These are phyloP conservation scores for Paxillus involutus DNA, from an alignment of 768 basidiomycete genomes.

Conservation along the genomic window DNA sequence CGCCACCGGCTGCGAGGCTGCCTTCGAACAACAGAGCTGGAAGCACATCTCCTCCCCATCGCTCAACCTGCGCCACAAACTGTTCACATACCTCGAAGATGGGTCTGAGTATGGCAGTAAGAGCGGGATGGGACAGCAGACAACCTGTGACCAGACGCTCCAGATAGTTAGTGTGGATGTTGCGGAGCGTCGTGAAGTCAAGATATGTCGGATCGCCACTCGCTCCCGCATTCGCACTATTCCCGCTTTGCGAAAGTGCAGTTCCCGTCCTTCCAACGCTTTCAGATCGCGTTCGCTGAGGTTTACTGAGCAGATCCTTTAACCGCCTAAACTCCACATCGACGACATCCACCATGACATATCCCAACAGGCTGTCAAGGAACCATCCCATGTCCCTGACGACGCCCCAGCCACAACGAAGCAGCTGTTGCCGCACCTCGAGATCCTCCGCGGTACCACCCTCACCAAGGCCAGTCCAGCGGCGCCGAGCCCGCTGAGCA, in stretches of 20 bases:
- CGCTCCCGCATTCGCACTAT: constrained; percentile 18
- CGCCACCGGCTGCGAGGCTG: constrained; percentile 54
- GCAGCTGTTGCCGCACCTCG: constrained; percentile 58
- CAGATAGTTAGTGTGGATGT: constrained; percentile 79
- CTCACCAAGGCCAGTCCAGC: constrained; percentile 86
- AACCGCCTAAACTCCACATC: constrained; percentile 79
- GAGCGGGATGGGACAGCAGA: constrained; percentile 63
- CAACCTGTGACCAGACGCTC: constrained; percentile 79
- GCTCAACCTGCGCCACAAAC: constrained; percentile 84
- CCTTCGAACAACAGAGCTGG: constrained; percentile 84
- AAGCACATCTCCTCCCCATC: constrained; percentile 90
- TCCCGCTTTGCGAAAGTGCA: constrained; percentile 4
- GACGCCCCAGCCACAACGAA: constrained; percentile 84
- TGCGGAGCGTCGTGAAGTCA: constrained; percentile 85
- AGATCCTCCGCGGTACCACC: constrained; percentile 78
- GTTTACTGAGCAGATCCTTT: constrained; percentile 52
- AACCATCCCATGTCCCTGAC: constrained; percentile 92
- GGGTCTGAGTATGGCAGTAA: constrained; percentile 63
- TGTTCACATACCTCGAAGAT: constrained; percentile 84
- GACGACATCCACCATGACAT: constrained; percentile 89
- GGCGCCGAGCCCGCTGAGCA: constrained; percentile 76
- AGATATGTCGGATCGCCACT: constrained; percentile 40
- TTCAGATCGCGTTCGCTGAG: constrained; percentile 19
- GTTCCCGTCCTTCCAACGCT: constrained; percentile 12
- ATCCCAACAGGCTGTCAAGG: constrained; percentile 76